Percentiles rank a stretch among this genome's conserved stretches.
Evolutionary conservation across 805 yeast genomes (phyloP).

Genomic region (Nakazawaea pomicola): DNA sequence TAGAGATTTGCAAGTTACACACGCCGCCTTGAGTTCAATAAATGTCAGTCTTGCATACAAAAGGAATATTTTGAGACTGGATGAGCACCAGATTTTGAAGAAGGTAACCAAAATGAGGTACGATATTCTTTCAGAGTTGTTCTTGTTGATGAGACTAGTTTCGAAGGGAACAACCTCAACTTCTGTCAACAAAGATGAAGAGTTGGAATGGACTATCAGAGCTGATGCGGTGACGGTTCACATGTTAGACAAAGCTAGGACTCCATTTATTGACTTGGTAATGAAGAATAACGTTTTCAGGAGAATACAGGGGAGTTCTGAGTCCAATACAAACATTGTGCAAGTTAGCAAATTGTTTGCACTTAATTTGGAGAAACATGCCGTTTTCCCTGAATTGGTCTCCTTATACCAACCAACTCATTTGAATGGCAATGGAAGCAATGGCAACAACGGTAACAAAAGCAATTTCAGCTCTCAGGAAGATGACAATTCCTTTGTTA

Average conservation of each 20-base stretch:
- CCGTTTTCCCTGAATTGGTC: slow-evolving; percentile 67
- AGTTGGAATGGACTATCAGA: slow-evolving; percentile 54
- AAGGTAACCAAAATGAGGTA: slow-evolving; percentile 31
- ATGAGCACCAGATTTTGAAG: slow-evolving; percentile 34
- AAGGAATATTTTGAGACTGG: slow-evolving; percentile 43
- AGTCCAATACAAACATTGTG: slow-evolving; percentile 59
- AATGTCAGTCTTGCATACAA: slow-evolving; percentile 44
- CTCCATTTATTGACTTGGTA: slow-evolving; percentile 67
- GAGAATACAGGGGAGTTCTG: slow-evolving; percentile 58
- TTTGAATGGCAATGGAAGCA: slow-evolving; percentile 12
- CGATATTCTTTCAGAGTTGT: slow-evolving; percentile 36
- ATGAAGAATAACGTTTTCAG: slow-evolving; percentile 56
- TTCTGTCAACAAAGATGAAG: slow-evolving; percentile 24
- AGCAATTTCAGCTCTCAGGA: slow-evolving; percentile 14
- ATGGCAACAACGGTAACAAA: no score
- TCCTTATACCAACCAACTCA: slow-evolving; percentile 37
- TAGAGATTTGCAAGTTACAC: slow-evolving; percentile 41
- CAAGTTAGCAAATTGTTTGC: slow-evolving; percentile 63
- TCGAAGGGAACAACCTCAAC: slow-evolving; percentile 17
- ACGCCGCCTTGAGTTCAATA: slow-evolving; percentile 35
- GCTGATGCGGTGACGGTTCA: slow-evolving; percentile 72
- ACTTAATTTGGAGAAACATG: slow-evolving; percentile 51
- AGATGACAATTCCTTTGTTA: slow-evolving; percentile 31
- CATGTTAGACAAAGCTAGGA: slow-evolving; percentile 52
- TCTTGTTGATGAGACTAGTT: slow-evolving; percentile 38